Conservation (phyloP, 148 eudicot genomes). For the Fagopyrum tataricum region DNA sequence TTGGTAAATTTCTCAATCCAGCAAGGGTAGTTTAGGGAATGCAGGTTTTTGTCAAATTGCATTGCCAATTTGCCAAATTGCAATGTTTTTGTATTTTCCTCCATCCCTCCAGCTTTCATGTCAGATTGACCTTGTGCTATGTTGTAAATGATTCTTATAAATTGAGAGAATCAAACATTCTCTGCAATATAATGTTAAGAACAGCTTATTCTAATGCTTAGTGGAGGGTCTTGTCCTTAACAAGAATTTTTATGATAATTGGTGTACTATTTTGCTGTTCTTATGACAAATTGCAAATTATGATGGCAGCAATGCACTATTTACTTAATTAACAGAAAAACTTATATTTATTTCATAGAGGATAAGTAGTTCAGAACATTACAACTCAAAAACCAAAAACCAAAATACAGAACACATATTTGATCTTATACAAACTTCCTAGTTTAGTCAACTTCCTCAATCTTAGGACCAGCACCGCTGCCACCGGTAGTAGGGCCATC, state of each 20-base stretch:
- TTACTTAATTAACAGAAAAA: no score
- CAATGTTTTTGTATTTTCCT: neutral
- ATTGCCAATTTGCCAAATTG: neutral
- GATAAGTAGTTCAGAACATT: no score
- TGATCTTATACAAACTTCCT: neutral
- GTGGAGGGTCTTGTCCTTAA: neutral
- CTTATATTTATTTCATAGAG: no score
- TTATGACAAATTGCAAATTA: neutral
- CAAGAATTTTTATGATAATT: neutral
- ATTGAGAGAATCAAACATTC: neutral
- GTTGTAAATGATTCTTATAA: neutral
- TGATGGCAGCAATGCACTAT: no score
- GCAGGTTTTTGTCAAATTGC: neutral
- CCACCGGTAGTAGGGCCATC: slow-evolving; percentile 10
- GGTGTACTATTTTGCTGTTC: neutral
- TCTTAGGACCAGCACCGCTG: slow-evolving; percentile 15
- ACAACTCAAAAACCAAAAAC: no score
- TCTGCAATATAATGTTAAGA: neutral
- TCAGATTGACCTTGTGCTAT: neutral
- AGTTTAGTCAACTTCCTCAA: slow-evolving; percentile 14
- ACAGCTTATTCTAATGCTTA: neutral
- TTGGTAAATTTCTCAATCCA: neutral
- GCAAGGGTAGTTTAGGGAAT: neutral
- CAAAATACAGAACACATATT: no score
- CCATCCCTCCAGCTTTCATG: slow-evolving; percentile 7